Evolutionary conservation across 306 rosid genomes (phyloP), one percentile per base, ranked within the genome.

Genomic region (Vigna mungo): DNA sequence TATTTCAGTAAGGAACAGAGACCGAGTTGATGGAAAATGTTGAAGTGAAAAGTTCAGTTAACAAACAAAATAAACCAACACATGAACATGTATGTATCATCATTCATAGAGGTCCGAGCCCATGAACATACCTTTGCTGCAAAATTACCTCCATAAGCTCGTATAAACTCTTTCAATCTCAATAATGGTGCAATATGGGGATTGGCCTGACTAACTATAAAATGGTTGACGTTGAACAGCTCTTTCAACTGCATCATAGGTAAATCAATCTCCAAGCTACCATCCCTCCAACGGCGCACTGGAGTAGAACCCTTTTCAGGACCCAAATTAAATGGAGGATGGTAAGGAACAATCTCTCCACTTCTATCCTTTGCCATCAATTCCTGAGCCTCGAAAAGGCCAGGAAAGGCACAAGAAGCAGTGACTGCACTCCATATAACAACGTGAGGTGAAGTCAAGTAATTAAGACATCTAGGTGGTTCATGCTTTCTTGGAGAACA

Each of bases 391-490:
- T 95, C 98, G 47, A 92, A 95, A 73, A 95, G 98, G 53, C 96
- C 98, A 56, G 97, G 98, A 76, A 95, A 95, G 58, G 98, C 98
- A 62, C 98, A 95, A 64, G 98, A 95, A 74, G 98, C 98, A 1
- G 96, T 95, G 71, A 95, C 98, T 37, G 98, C 98, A 81, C 98
- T 95, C 98, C 98, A 95, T 89, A 95, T 92, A 61, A 95, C 97
- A 85, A 95, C 98, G 79, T 95, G 96, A 41, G 98, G 98, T 18
- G 98, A 95, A 17, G 98, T 95, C 88, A 95, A 79, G 88, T 95
- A 95, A 84, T 95, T 95, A 34, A 95, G 98, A 85, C 96, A 95
- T 85, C 98, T 93, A 46, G 98, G 98, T 2, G 98, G 98, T 66
- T 95, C 98, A 21, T 95, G 98, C 91, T 90, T 95, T 78, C 98